Conservation (phyloP, 73 alveolate genomes). For the Paramecium octaurelia region DNA sequence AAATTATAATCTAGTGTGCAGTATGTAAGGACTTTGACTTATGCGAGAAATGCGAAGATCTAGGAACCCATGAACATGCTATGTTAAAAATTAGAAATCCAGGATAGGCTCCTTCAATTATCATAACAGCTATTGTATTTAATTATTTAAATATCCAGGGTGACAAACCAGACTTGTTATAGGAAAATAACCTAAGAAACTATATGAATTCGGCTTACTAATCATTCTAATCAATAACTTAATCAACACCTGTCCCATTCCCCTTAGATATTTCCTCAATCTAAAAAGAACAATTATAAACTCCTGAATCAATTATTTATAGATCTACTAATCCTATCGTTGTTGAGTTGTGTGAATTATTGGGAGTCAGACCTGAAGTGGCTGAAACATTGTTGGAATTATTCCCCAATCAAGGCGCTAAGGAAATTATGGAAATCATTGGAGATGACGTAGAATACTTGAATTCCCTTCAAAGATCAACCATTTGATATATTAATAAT, state of each 20-base stretch:
- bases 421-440: neutral
- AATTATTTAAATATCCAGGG: neutral
- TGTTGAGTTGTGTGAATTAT: neutral
- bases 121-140: neutral
- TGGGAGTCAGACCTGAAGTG: neutral
- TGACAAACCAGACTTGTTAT: neutral
- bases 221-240: too few relatives aligned
- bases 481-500: neutral
- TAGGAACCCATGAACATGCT: slow-evolving; percentile 82
- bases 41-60: slow-evolving; percentile 89
- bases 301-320: neutral
- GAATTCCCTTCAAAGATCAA: slow-evolving; percentile 19
- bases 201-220: neutral
- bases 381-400: neutral
- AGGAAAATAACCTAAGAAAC: neutral
- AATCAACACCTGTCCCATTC: too few relatives aligned
- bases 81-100: slow-evolving; percentile 80
- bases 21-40: slow-evolving; percentile 84
- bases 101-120: slow-evolving; percentile 66
- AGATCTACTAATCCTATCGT: neutral
- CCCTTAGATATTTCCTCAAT: neutral
- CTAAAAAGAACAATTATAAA: neutral
- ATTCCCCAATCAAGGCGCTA: neutral
- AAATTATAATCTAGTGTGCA: slow-evolving; percentile 63
- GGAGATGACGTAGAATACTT: neutral